These are phyloP conservation scores for Quercus tomentella DNA, from an alignment of 331 rosid genomes.

Conservation along the genomic window DNA sequence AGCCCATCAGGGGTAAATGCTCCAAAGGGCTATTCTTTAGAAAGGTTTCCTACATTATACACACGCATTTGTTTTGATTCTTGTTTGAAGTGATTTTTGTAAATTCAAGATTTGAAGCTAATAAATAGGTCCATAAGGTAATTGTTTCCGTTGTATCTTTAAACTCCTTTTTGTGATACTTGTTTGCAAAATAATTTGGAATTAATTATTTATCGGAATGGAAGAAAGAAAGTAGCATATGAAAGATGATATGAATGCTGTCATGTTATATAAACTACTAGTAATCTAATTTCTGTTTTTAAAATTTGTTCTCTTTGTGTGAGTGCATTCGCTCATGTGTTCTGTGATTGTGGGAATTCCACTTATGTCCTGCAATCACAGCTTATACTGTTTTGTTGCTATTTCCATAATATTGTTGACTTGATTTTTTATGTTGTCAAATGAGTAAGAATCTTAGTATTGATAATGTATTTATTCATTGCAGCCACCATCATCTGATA, in stretches of 20 bases:
- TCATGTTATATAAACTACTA: not conserved
- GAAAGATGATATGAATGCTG: not conserved
- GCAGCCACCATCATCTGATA: conserved; percentile 33
- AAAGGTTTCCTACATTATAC: too few relatives aligned
- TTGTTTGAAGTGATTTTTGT: not conserved
- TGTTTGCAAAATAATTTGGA: not conserved
- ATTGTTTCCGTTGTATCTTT: not conserved
- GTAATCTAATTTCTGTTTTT: not conserved
- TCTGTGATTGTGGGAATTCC: not conserved
- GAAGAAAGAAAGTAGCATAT: not conserved
- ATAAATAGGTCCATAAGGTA: not conserved
- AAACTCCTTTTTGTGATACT: not conserved
- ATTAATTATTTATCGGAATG: not conserved
- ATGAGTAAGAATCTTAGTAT: not conserved
- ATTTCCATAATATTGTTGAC: not conserved
- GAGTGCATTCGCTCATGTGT: not conserved
- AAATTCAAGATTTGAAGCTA: not conserved
- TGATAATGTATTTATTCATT: not conserved
- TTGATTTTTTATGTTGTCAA: not conserved
- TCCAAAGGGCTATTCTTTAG: too few relatives aligned
- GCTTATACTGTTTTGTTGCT: not conserved
- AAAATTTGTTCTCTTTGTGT: not conserved
- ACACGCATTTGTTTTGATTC: accelerated
- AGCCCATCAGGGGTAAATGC: too few relatives aligned
- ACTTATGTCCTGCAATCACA: too few relatives aligned